Evolutionary conservation across 345 rosid genomes (phyloP).

Genomic region (Hypericum androsaemum): DNA sequence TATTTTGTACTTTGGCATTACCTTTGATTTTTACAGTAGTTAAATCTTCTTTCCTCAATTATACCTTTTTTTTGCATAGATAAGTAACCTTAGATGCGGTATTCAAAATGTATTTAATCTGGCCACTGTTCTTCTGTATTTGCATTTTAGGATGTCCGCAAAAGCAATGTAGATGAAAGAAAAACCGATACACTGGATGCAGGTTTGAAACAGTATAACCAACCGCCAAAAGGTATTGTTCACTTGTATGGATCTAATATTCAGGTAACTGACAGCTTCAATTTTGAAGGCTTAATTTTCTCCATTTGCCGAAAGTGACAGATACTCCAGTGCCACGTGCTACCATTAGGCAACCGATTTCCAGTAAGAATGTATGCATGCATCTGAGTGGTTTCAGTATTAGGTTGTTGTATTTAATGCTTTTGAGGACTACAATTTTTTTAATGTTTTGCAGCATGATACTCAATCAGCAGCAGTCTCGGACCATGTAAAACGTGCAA

Average conservation of each 20-base stretch:
- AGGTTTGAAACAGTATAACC: conserved; percentile 12
- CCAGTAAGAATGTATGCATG: conserved; percentile 33
- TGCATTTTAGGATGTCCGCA: conserved; percentile 25
- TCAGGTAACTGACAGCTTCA: not conserved
- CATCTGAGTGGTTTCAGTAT: conserved; percentile 5
- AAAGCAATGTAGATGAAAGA: conserved; percentile 17
- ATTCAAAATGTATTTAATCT: too few relatives aligned
- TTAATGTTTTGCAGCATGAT: conserved; percentile 33
- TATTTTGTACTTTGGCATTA: too few relatives aligned
- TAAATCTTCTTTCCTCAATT: too few relatives aligned
- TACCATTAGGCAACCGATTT: conserved; percentile 16
- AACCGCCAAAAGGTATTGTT: conserved; percentile 27
- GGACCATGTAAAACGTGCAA: conserved; percentile 14
- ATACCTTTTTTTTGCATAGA: too few relatives aligned
- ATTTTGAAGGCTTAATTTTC: conserved; percentile 6
- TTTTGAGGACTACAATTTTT: conserved; percentile 8
- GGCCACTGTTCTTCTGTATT: not conserved
- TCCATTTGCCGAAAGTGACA: conserved; percentile 19
- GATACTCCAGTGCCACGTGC: conserved; percentile 19
- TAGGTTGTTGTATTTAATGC: conserved; percentile 4
- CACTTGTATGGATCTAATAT: conserved; percentile 2
- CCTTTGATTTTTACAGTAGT: too few relatives aligned
- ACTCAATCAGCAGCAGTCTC: conserved; percentile 12
- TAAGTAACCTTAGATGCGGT: too few relatives aligned
- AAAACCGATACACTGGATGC: conserved; percentile 20